Conservation (phyloP, 2,329 filamentous ascomycete species). For the Bipolaris sorokiniana region DNA sequence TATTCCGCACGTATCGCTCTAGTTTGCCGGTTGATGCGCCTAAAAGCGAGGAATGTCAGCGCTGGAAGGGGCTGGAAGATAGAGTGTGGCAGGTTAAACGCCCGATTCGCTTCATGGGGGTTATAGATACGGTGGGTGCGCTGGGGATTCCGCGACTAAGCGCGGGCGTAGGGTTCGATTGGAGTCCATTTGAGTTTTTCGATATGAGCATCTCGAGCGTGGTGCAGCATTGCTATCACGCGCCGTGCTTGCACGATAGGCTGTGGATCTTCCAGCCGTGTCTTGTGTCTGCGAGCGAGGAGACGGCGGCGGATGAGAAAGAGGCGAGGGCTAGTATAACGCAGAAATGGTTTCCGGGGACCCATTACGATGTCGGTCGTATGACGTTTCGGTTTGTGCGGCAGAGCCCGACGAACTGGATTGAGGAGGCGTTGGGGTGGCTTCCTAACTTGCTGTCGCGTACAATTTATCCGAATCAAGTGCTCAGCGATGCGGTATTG, state of each 20-base stretch:
- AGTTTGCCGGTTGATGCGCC: slow-evolving; percentile 38
- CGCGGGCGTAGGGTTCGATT: slow-evolving; percentile 45
- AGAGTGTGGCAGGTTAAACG: slow-evolving; percentile 39
- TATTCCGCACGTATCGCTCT: slow-evolving; percentile 44
- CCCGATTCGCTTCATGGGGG: slow-evolving; percentile 43
- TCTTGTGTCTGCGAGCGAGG: slow-evolving; percentile 6
- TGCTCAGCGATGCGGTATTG: slow-evolving; percentile 41
- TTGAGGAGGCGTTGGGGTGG: slow-evolving; percentile 36
- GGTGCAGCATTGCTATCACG: slow-evolving; percentile 45
- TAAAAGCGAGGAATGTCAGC: slow-evolving; percentile 27
- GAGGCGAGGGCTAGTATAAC: slow-evolving; percentile 22
- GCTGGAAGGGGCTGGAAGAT: slow-evolving; percentile 23
- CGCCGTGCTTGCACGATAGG: slow-evolving; percentile 42
- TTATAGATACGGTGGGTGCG: slow-evolving; percentile 46
- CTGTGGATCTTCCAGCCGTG: slow-evolving; percentile 44
- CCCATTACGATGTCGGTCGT: slow-evolving; percentile 48
- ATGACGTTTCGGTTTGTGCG: slow-evolving; percentile 46
- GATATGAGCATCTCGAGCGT: slow-evolving; percentile 41
- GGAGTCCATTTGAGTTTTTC: slow-evolving; percentile 47
- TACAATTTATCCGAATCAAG: slow-evolving; percentile 43
- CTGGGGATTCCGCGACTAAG: slow-evolving; percentile 44
- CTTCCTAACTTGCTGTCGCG: slow-evolving; percentile 36
- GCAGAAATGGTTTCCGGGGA: slow-evolving; percentile 47
- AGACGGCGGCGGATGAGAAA: slow-evolving; percentile 6
- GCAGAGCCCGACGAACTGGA: slow-evolving; percentile 33